Evolutionary conservation across 495 filamentous ascomycete species (phyloP).

Genomic region (Evernia prunastri): DNA sequence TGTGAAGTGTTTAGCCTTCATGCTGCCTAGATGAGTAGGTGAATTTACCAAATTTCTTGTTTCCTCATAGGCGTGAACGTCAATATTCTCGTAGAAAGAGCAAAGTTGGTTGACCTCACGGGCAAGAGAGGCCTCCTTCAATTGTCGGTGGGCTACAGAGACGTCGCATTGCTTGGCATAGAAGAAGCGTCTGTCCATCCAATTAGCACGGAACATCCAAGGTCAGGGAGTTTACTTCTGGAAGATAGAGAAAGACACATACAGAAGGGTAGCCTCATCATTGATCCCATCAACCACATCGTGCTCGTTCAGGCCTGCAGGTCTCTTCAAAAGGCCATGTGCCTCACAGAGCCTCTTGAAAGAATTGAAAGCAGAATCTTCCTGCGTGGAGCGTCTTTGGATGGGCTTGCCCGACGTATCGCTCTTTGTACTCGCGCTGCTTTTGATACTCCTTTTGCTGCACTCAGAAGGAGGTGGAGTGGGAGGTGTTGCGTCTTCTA

Average conservation of each 20-base stretch:
- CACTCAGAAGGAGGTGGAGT: background rate
- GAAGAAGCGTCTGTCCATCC: constrained; percentile 30
- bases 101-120: constrained; percentile 67
- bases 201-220: background rate
- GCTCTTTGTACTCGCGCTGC: background rate
- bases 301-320: constrained; percentile 21
- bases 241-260: constrained; percentile 11
- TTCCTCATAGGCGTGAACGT: constrained; percentile 72
- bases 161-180: constrained; percentile 28
- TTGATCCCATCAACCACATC: constrained; percentile 30
- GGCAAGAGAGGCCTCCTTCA: constrained; percentile 81
- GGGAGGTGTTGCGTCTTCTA: background rate
- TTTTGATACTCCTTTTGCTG: background rate
- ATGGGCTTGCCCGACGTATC: constrained; percentile 1
- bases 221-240: background rate
- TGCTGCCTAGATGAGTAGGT: constrained; percentile 42
- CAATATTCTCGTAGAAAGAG: constrained; percentile 65
- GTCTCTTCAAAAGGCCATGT: constrained; percentile 26
- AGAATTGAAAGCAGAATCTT: constrained; percentile 15
- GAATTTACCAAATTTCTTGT: constrained; percentile 60
- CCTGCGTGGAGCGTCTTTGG: constrained; percentile 4
- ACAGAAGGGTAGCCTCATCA: constrained; percentile 32
- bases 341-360: constrained; percentile 27
- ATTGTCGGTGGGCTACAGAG: constrained; percentile 60
- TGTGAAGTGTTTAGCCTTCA: constrained; percentile 55